A percentile compares a stretch with the other conserved stretches of the same genome.
Evolutionary conservation across 1,284 basidiomycete species (phyloP).

Genomic region (Termitomyces sp.): DNA sequence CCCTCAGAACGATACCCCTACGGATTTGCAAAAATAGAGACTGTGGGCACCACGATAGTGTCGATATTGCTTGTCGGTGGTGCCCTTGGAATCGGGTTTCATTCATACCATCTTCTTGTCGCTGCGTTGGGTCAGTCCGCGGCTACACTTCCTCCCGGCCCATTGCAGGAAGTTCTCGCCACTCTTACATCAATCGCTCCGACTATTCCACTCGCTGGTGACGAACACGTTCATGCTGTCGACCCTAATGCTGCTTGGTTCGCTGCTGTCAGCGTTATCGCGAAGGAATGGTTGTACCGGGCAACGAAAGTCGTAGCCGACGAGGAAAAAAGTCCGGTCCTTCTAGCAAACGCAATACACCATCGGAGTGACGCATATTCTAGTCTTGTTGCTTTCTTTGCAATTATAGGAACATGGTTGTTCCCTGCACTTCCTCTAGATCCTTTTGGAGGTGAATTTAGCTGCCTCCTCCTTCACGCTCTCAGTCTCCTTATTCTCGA

Average conservation of each 20-base stretch:
- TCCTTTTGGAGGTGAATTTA: slow-evolving; percentile 78
- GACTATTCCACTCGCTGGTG: slow-evolving; percentile 47
- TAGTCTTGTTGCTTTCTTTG: slow-evolving; percentile 81
- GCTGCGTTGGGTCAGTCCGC: slow-evolving; percentile 61
- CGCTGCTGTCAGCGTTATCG: slow-evolving; percentile 72
- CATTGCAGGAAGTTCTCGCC: slow-evolving; percentile 55
- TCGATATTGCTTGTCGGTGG: slow-evolving; percentile 81
- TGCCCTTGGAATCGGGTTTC: slow-evolving; percentile 88
- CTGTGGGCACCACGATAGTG: slow-evolving; percentile 83
- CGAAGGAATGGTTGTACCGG: slow-evolving; percentile 93
- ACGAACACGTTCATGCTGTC: slow-evolving; percentile 59
- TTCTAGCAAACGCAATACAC: slow-evolving; percentile 89
- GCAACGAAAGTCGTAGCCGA: slow-evolving; percentile 85
- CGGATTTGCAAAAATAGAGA: slow-evolving; percentile 93
- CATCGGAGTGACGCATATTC: slow-evolving; percentile 95
- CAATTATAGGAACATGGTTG: slow-evolving; percentile 84
- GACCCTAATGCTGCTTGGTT: slow-evolving; percentile 98
- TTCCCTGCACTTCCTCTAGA: slow-evolving; percentile 88
- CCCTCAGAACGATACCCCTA: slow-evolving; percentile 79
- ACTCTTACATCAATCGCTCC: slow-evolving; percentile 54
- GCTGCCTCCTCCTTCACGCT: not conserved
- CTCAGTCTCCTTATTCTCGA: slow-evolving; percentile 7
- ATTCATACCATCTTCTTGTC: slow-evolving; percentile 82
- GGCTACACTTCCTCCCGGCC: slow-evolving; percentile 49
- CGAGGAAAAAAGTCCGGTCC: slow-evolving; percentile 85